Evolutionary conservation across 2,329 filamentous ascomycete genomes (phyloP).

Genomic region (Diaporthe australafricana): DNA sequence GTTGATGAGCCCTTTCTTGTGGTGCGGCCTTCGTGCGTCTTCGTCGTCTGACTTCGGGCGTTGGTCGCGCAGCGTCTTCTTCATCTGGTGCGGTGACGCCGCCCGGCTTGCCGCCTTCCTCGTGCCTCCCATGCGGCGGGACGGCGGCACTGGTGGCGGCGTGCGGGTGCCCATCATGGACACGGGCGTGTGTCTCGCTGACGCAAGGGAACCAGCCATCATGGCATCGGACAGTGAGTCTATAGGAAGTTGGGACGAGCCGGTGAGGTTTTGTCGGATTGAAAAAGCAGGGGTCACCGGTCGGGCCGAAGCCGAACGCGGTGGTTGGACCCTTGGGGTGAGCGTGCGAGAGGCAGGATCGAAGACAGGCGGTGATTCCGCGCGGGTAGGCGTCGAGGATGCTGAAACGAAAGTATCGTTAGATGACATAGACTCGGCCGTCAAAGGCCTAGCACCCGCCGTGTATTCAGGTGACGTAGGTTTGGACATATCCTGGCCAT

Average conservation of each 20-base stretch:
- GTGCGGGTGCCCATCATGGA: conserved; percentile 43
- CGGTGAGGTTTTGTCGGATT: conserved; percentile 38
- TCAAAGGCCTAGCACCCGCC: conserved; percentile 34
- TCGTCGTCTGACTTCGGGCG: conserved; percentile 64
- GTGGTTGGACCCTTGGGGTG: conserved; percentile 40
- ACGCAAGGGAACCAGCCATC: conserved; percentile 79
- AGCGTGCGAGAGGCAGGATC: conserved; percentile 18
- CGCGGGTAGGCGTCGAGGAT: conserved; percentile 42
- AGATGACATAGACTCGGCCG: conserved; percentile 51
- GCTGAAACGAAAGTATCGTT: conserved; percentile 59
- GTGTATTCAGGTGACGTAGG: neutral
- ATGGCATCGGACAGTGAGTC: conserved; percentile 80
- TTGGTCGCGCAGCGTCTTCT: conserved; percentile 74
- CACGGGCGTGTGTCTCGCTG: conserved; percentile 62
- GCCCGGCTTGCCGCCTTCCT: conserved; percentile 52
- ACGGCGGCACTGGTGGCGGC: conserved; percentile 52
- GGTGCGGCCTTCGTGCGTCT: conserved; percentile 61
- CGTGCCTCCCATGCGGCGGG: conserved; percentile 43
- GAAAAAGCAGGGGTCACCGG: conserved; percentile 32
- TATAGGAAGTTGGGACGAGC: conserved; percentile 56
- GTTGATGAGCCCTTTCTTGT: conserved; percentile 57
- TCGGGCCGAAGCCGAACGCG: conserved; percentile 31
- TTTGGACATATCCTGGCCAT: conserved; percentile 34
- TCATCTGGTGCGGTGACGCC: conserved; percentile 64
- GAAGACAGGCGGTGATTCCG: conserved; percentile 27